Evolutionary conservation across 208 protist genomes (phyloP).

Genomic region (Leishmania braziliensis): DNA sequence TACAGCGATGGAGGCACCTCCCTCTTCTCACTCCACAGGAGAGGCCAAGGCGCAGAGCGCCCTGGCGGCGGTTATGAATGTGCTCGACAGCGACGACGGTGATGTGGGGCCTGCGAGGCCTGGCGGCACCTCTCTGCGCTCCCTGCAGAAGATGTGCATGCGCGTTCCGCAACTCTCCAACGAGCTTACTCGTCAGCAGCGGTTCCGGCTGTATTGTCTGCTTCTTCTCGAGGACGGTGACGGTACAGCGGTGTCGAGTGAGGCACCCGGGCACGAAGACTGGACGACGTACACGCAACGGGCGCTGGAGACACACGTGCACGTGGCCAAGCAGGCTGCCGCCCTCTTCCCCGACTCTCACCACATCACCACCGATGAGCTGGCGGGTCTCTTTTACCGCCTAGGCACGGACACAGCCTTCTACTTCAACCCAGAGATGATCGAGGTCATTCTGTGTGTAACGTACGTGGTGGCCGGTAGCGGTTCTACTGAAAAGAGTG

Average conservation of each 20-base stretch:
- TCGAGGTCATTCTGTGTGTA: conserved; percentile 43
- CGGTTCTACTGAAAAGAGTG: conserved; percentile 10
- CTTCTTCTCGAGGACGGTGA: conserved; percentile 43
- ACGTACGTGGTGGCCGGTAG: conserved; percentile 40
- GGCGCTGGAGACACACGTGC: conserved; percentile 37
- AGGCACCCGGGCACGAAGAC: not conserved
- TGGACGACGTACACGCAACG: conserved; percentile 27
- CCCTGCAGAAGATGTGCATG: conserved; percentile 67
- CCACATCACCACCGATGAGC: conserved; percentile 19
- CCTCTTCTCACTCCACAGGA: not conserved
- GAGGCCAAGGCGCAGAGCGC: conserved; percentile 13
- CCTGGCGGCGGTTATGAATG: conserved; percentile 16
- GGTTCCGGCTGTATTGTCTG: conserved; percentile 58
- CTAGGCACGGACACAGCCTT: conserved; percentile 47
- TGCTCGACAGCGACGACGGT: conserved; percentile 23
- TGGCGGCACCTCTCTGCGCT: conserved; percentile 9
- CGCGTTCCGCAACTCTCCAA: conserved; percentile 54
- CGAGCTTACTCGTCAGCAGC: conserved; percentile 37
- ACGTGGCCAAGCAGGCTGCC: conserved; percentile 28
- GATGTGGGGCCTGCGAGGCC: not conserved
- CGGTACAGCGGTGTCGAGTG: not conserved
- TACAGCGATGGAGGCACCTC: not conserved
- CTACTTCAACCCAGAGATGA: conserved; percentile 46
- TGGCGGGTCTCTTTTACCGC: conserved; percentile 39
- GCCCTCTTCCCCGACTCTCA: conserved; percentile 23